These are phyloP conservation scores for Botryosphaeria dothidea DNA, from an alignment of 2,329 filamentous ascomycete genomes.

Conservation along the genomic window DNA sequence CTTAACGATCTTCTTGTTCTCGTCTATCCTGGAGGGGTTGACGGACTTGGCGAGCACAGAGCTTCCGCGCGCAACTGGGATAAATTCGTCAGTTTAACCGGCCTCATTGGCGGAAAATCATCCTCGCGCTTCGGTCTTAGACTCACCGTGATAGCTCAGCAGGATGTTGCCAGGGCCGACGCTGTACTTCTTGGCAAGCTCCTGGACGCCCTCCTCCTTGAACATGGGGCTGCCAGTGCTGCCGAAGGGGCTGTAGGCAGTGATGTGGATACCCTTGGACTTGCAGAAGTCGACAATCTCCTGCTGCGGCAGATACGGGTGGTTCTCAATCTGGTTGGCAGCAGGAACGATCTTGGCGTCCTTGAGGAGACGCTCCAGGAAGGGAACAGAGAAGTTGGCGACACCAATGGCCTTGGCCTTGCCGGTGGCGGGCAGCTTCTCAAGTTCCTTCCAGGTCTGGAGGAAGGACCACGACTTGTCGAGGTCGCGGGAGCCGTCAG, in stretches of 20 bases:
- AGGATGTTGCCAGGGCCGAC: slow-evolving; percentile 58
- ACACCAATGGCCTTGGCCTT: slow-evolving; percentile 54
- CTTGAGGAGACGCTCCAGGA: slow-evolving; percentile 51
- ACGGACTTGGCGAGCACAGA: slow-evolving; percentile 76
- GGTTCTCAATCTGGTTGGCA: slow-evolving; percentile 74
- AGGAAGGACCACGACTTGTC: slow-evolving; percentile 68
- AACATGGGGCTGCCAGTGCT: slow-evolving; percentile 52
- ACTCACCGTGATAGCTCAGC: slow-evolving; percentile 71
- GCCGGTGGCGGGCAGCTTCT: slow-evolving; percentile 54
- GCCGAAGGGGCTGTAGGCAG: slow-evolving; percentile 63
- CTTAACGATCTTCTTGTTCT: slow-evolving; percentile 68
- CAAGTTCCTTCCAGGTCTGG: slow-evolving; percentile 76
- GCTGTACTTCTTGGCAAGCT: slow-evolving; percentile 52
- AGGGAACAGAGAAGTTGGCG: slow-evolving; percentile 51
- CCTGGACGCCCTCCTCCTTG: slow-evolving; percentile 47
- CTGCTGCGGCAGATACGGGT: slow-evolving; percentile 70
- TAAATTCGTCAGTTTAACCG: slow-evolving; percentile 8
- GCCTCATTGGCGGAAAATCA: slow-evolving; percentile 12
- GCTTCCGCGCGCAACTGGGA: slow-evolving; percentile 63
- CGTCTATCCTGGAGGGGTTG: slow-evolving; percentile 66
- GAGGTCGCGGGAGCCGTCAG: slow-evolving; percentile 74
- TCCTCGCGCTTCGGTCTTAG: neutral
- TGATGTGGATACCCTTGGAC: slow-evolving; percentile 68
- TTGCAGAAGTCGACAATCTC: slow-evolving; percentile 71
- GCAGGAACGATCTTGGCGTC: slow-evolving; percentile 66